A percentile compares a stretch with the other conserved stretches of the same genome.
phyloP scores from a whole-genome alignment of 805 yeast species.

The Deakozyma indianensis region DNA sequence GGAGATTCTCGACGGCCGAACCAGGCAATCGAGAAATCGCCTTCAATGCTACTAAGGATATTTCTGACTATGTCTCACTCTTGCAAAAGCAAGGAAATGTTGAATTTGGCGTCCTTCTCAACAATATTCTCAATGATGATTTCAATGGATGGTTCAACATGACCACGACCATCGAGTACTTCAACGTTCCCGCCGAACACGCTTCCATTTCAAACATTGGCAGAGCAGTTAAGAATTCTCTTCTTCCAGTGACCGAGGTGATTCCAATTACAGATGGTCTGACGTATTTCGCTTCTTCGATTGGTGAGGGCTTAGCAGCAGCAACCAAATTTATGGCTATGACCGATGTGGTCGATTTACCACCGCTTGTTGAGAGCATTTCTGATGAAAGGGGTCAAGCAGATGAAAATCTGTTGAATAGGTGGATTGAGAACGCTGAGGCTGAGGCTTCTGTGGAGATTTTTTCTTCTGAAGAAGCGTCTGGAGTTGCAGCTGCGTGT shows the following conservation, averaged over 20 bases:
- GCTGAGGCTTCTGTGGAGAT: background rate
- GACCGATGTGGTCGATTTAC: background rate
- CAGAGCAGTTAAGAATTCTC: background rate
- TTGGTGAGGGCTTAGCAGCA: background rate
- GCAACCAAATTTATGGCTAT: background rate
- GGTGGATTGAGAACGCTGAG: background rate
- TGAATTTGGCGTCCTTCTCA: slow-evolving; percentile 27
- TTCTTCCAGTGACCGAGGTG: background rate
- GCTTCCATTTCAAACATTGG: background rate
- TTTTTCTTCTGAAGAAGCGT: background rate
- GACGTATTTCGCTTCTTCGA: background rate
- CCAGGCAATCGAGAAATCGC: slow-evolving; percentile 42
- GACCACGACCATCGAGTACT: slow-evolving; percentile 38
- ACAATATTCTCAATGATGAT: slow-evolving; percentile 36
- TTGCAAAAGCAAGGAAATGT: slow-evolving; percentile 25
- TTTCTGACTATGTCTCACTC: slow-evolving; percentile 39
- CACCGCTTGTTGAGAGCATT: background rate
- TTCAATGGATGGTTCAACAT: slow-evolving; percentile 51
- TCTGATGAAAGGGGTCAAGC: background rate
- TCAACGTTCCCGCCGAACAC: slow-evolving; percentile 14
- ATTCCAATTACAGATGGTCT: background rate
- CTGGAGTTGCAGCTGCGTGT: background rate
- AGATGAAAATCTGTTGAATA: background rate
- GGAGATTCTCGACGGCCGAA: slow-evolving; percentile 81
- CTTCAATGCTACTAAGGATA: slow-evolving; percentile 49